Evolutionary conservation across 805 yeast genomes (phyloP).

Genomic region (Yamadazyma endophytica): DNA sequence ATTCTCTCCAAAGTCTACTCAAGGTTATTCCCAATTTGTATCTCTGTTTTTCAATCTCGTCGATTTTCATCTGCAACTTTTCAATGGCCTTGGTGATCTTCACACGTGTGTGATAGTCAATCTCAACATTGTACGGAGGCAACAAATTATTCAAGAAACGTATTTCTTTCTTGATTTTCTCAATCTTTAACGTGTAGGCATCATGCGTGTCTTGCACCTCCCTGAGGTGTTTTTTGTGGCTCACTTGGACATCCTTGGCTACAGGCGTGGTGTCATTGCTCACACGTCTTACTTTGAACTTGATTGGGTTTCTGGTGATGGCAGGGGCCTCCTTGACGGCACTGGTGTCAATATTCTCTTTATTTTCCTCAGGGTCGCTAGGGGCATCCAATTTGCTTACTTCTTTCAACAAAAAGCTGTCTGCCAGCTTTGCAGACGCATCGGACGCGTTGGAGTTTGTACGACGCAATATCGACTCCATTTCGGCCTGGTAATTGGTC

Average conservation of each 20-base stretch:
- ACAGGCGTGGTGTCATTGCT: constrained; percentile 24
- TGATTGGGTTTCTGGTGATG: constrained; percentile 10
- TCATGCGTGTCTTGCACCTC: too few relatives aligned
- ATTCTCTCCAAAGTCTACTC: constrained; percentile 40
- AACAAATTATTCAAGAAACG: constrained; percentile 32
- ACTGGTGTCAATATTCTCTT: background rate
- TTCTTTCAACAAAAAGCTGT: background rate
- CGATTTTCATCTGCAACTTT: constrained; percentile 34
- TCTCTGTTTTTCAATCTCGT: constrained; percentile 38
- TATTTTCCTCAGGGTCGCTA: background rate
- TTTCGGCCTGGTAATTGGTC: too few relatives aligned
- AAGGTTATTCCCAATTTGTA: constrained; percentile 38
- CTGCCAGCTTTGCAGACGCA: background rate
- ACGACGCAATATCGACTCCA: constrained; percentile 4
- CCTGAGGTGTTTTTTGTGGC: too few relatives aligned
- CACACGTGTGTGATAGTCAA: constrained; percentile 37
- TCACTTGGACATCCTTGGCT: too few relatives aligned
- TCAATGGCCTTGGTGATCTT: constrained; percentile 39
- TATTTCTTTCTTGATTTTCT: constrained; percentile 37
- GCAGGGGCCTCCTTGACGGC: background rate
- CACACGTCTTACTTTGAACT: constrained; percentile 31
- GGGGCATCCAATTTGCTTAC: background rate
- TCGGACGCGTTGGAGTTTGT: background rate
- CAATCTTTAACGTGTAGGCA: too few relatives aligned
- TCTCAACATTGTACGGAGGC: constrained; percentile 42